Evolutionary conservation across 768 basidiomycete species (phyloP).

Genomic region (Macrocybe gigantea): DNA sequence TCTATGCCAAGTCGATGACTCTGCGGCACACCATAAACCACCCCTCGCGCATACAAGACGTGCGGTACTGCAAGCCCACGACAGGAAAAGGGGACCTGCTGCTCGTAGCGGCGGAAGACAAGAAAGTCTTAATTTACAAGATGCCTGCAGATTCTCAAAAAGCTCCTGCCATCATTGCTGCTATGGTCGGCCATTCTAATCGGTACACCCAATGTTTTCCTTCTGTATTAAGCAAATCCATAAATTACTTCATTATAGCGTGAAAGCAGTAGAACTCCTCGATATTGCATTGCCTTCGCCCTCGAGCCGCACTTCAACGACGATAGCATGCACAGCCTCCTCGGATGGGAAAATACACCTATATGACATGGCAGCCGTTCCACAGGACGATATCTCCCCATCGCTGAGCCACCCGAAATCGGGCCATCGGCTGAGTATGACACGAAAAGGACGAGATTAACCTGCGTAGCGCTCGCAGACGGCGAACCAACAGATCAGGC

Average conservation of each 20-base stretch:
- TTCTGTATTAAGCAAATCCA: not conserved
- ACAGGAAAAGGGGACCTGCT: constrained; percentile 60
- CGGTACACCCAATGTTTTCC: constrained; percentile 45
- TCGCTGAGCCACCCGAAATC: constrained; percentile 14
- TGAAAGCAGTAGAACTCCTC: constrained; percentile 75
- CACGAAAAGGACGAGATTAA: constrained; percentile 17
- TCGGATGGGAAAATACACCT: constrained; percentile 85
- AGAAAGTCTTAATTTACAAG: constrained; percentile 75
- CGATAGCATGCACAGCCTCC: constrained; percentile 70
- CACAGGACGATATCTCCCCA: constrained; percentile 30
- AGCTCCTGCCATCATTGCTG: constrained; percentile 56
- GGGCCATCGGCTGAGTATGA: constrained; percentile 14
- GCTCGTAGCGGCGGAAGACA: constrained; percentile 86
- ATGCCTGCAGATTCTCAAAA: constrained; percentile 38
- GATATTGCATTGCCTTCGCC: constrained; percentile 48
- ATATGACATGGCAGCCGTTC: constrained; percentile 49
- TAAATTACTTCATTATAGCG: constrained; percentile 33
- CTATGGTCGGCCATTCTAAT: constrained; percentile 78
- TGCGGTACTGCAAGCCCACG: constrained; percentile 65
- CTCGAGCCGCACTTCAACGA: constrained; percentile 39
- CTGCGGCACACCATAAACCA: constrained; percentile 70
- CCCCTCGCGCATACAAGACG: constrained; percentile 78
- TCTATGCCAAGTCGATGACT: constrained; percentile 61
- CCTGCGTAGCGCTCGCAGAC: constrained; percentile 27
- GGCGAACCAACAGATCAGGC: constrained; percentile 13